phyloP scores from a whole-genome alignment of 2,329 filamentous ascomycete genomes.

The Fusarium pseudocircinatum region DNA sequence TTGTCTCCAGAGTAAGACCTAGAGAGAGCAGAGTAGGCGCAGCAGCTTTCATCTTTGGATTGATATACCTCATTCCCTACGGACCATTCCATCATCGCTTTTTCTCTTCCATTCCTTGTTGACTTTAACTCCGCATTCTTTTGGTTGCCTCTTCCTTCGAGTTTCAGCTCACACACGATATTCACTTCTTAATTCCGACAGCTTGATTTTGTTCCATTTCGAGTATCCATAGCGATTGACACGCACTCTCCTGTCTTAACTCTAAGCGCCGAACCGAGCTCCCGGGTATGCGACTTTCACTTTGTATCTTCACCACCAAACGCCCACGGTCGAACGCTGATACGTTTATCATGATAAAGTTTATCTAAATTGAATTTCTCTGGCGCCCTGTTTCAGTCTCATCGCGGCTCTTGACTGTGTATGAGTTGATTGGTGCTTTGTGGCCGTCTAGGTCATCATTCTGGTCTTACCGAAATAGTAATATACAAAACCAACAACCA shows the following conservation, averaged over 20 bases:
- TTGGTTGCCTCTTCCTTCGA: constrained; percentile 27
- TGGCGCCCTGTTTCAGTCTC: neutral
- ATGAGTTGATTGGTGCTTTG: constrained; percentile 12
- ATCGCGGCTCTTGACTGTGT: neutral
- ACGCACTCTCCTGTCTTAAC: neutral
- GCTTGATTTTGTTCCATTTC: neutral
- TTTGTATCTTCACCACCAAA: neutral
- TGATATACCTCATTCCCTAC: constrained; percentile 14
- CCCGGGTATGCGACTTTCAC: neutral
- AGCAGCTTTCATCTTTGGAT: neutral
- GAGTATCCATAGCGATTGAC: neutral
- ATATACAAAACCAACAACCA: constrained; percentile 1
- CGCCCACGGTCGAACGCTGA: neutral
- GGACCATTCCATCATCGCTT: neutral
- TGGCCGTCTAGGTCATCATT: neutral
- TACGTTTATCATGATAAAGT: neutral
- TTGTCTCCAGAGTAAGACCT: neutral
- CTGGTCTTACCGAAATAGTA: neutral
- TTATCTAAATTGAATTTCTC: neutral
- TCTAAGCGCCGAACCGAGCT: constrained; percentile 14
- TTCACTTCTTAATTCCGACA: neutral
- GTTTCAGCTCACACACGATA: neutral
- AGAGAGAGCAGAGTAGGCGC: constrained; percentile 9
- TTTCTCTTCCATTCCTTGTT: neutral
- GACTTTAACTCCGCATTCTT: neutral